phyloP scores from a whole-genome alignment of 2,329 filamentous ascomycete species.

The Aaosphaeria arxii region DNA sequence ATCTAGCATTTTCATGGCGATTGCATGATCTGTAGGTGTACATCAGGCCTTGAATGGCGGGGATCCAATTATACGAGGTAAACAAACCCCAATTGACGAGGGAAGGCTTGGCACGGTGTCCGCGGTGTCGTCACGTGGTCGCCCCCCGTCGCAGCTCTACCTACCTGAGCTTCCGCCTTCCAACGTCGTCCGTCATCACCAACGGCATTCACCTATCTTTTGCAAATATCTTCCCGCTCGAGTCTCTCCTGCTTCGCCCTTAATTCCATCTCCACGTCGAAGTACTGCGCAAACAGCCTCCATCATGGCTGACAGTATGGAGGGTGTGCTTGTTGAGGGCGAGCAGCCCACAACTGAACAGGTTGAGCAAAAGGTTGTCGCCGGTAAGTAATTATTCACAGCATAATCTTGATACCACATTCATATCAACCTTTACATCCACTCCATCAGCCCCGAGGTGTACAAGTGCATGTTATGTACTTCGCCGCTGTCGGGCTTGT shows the following conservation, averaged over 20 bases:
- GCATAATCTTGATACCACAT: neutral
- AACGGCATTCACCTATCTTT: neutral
- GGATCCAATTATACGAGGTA: too few relatives aligned
- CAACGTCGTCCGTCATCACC: neutral
- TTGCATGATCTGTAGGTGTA: slow-evolving; percentile 4
- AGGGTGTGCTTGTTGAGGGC: slow-evolving; percentile 43
- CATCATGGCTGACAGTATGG: slow-evolving; percentile 51
- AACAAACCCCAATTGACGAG: neutral
- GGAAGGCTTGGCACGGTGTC: neutral
- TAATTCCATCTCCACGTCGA: neutral
- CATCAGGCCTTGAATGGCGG: too few relatives aligned
- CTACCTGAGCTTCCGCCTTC: slow-evolving; percentile 6
- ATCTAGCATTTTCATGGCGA: slow-evolving; percentile 42
- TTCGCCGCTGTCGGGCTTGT: neutral
- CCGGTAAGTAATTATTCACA: slow-evolving; percentile 26
- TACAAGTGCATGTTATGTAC: slow-evolving; percentile 6
- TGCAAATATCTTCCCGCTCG: neutral
- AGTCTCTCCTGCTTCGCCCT: neutral
- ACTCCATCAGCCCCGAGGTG: neutral
- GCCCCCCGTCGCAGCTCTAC: neutral
- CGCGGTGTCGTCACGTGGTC: too few relatives aligned
- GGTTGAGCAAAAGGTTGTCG: slow-evolving; percentile 38
- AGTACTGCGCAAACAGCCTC: slow-evolving; percentile 7
- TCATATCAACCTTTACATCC: slow-evolving; percentile 4
- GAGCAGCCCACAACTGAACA: slow-evolving; percentile 42